Evolutionary conservation across 2,329 filamentous ascomycete species (phyloP).

Genomic region (Pseudopyricularia cyperi): DNA sequence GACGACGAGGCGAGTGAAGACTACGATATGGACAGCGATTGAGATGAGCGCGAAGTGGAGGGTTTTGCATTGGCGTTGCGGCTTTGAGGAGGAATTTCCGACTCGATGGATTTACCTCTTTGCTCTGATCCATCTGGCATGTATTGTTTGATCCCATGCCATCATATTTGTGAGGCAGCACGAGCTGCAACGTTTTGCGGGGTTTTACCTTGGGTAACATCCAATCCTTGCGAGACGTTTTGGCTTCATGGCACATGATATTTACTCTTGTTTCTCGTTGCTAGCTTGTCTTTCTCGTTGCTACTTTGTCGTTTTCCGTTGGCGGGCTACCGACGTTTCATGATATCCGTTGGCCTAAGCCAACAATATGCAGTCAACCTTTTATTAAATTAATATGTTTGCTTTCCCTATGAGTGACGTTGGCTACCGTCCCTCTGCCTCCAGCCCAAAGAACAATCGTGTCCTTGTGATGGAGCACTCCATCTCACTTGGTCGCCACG

Average conservation of each 20-base stretch:
- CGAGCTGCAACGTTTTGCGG: not conserved
- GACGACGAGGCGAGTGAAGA: constrained; percentile 26
- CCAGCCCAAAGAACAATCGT: no score
- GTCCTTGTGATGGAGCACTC: no score
- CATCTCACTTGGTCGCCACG: constrained; percentile 36
- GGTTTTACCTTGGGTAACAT: not conserved
- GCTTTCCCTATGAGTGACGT: not conserved
- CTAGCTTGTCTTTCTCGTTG: no score
- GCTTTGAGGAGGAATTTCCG: not conserved
- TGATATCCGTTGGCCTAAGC: not conserved
- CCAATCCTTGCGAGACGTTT: not conserved
- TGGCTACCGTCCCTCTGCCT: not conserved
- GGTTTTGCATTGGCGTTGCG: not conserved
- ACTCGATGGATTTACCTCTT: no score
- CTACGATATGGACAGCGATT: constrained; percentile 6
- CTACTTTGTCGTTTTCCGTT: no score
- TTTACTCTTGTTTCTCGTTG: not conserved
- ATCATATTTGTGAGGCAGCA: not conserved
- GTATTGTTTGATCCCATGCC: not conserved
- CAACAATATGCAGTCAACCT: not conserved
- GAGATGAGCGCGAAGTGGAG: not conserved
- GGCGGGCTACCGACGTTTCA: not conserved
- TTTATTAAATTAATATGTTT: no score
- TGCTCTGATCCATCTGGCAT: not conserved
- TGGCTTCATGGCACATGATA: not conserved